Conservation (phyloP, 2,329 filamentous ascomycete genomes). For the Thielaviopsis musarum region DNA sequence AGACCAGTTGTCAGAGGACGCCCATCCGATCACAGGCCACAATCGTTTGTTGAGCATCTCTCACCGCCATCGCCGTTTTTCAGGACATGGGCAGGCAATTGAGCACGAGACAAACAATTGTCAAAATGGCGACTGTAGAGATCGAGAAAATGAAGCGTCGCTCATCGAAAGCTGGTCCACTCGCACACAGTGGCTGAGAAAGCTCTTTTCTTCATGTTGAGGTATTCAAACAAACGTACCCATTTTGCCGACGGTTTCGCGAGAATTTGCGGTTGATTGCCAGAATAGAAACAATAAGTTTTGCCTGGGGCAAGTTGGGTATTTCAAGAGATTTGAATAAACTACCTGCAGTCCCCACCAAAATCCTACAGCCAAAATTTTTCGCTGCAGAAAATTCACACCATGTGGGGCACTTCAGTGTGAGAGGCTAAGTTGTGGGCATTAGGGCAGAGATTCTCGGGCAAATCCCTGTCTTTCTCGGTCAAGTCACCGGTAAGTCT, state of each 20-base stretch:
- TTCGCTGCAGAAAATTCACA: not conserved
- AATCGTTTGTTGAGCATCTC: not conserved
- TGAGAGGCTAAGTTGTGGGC: conserved; percentile 6
- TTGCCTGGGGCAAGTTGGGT: not conserved
- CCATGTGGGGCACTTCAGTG: not conserved
- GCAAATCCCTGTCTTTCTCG: not conserved
- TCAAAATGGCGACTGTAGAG: not conserved
- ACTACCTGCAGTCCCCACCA: not conserved
- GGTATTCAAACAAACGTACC: conserved; percentile 10
- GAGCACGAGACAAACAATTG: not conserved
- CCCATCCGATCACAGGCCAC: not conserved
- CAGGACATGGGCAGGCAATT: not conserved
- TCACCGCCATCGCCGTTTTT: not conserved
- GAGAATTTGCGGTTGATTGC: conserved; percentile 10
- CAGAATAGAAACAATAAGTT: conserved; percentile 1
- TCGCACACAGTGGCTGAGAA: conserved; percentile 32
- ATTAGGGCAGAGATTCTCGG: conserved; percentile 8
- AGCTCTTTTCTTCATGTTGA: conserved; percentile 12
- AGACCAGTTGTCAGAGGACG: conserved; percentile 4
- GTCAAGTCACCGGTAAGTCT: not conserved
- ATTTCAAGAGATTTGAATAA: conserved; percentile 1
- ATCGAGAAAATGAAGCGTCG: not conserved
- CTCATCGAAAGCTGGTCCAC: conserved; percentile 22
- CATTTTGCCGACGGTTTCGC: conserved; percentile 12
- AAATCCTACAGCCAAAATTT: not conserved